Evolutionary conservation across 305 asterid genomes (phyloP), one percentile per base, ranked within the genome.

Genomic region (Vinca major): DNA sequence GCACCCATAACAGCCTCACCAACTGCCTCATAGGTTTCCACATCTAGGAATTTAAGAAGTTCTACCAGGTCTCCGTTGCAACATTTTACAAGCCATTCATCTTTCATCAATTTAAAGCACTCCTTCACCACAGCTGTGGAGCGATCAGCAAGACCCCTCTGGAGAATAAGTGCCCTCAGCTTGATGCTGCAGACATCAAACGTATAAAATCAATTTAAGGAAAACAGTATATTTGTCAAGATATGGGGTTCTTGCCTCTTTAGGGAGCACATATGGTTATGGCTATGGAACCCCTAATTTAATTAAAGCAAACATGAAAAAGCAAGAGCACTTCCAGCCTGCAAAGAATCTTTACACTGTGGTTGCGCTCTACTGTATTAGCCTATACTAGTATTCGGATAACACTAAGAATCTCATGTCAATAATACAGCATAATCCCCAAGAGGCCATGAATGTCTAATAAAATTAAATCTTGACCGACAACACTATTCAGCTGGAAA

Each of bases 131-230:
- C 97, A 74, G 88, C 85, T 51, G 84, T 41, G 44, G 97, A 86
- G 64, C 99, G 89, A 80, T 93, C 99, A 62, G 92, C 80, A 71
- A 93, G 92, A 61, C 99, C 99, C 81, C 99, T 90, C 82, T 83
- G 96, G 75, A 93, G 90, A 74, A 93, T 83, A 69, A 69, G 78
- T 77, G 97, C 81, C 86, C 99, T 87, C 70, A 83, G 85, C 79
- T 91, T 93, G 80, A 93, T 93, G 79, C 99, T 93, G 86, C 64
- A 69, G 63, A 75, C 58, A 73, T 9, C 66, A 73, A 74, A 47
- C 17, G 36, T 37, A 56, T 44, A 26, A 4, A 16, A 36, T 55
- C 0, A 13, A 49, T 13, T 13, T 49, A 14, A 49, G 53, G 5
- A 33, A 21, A 13, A 1, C 16, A 3, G 7, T 56, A 56, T 26